A percentile compares a stretch with the other conserved stretches of the same genome.
phyloP scores from a whole-genome alignment of 228 moss, liverwort and hornwort species.

The Sphagnum magellanicum region DNA sequence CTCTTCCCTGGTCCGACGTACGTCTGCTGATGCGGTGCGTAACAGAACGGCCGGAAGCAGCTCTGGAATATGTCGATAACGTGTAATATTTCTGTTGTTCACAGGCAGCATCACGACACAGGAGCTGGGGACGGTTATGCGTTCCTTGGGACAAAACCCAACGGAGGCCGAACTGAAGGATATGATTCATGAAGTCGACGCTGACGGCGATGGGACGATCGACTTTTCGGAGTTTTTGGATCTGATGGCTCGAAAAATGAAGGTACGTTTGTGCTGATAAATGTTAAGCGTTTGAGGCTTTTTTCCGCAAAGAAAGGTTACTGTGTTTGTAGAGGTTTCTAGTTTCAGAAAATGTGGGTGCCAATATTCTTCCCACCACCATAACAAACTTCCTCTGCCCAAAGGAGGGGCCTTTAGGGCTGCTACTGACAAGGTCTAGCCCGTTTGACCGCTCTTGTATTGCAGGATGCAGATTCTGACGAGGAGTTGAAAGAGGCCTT shows the following conservation, averaged over 20 bases:
- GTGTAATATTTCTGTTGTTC: neutral
- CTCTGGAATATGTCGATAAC: too few relatives aligned
- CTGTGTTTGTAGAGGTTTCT: too few relatives aligned
- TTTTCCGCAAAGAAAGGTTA: too few relatives aligned
- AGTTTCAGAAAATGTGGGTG: too few relatives aligned
- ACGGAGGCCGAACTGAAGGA: slow-evolving; percentile 14
- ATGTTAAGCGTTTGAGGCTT: too few relatives aligned
- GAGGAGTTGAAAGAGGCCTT: slow-evolving; percentile 64
- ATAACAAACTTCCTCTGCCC: too few relatives aligned
- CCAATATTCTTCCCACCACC: too few relatives aligned
- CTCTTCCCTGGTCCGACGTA: too few relatives aligned
- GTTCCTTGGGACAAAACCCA: slow-evolving; percentile 46
- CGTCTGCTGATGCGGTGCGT: too few relatives aligned
- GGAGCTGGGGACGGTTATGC: slow-evolving; percentile 46
- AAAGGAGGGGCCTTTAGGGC: too few relatives aligned
- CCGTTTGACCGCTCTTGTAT: neutral
- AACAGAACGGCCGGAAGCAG: too few relatives aligned
- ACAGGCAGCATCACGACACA: slow-evolving; percentile 48
- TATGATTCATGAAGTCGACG: slow-evolving; percentile 52
- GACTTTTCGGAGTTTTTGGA: slow-evolving; percentile 46
- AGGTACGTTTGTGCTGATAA: slow-evolving; percentile 7
- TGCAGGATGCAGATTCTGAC: slow-evolving; percentile 48
- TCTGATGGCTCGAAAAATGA: slow-evolving; percentile 56
- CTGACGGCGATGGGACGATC: slow-evolving; percentile 44
- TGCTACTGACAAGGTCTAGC: too few relatives aligned